Base-by-base conservation (phyloP, 2,329 filamentous ascomycete genomes). In the Arthroderma sp. region DNA sequence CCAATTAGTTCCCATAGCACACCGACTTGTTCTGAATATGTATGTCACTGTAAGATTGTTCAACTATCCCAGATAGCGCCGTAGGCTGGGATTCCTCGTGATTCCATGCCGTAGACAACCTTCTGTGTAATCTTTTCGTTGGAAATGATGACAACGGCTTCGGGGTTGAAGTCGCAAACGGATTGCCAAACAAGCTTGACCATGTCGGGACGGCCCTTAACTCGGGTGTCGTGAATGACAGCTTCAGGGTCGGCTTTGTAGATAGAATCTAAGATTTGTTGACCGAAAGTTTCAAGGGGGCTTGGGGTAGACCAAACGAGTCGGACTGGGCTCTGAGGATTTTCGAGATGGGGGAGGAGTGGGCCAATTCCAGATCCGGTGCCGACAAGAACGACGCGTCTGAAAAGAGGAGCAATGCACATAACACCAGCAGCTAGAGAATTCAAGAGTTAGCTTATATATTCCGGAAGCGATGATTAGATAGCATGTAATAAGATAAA, bases 301-400 rank as follows among this genome's bases (percentile, higher is more conserved):
- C 69, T 65, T 1, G 75, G 69, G 0, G 81, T 77, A 3, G 76
- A 78, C 83, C 83, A 87, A 39, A 86, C 69, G 6, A 87, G 73
- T 10, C 81, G 77, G 10, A 66, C 50, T 3, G 66, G 65, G 44
- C 63, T 55, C 48, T 63, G 55, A 1, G 61, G 48, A 63, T 64
- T 67, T 41, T 74, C 70, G 36, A 84, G 69, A 42, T 80, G 71
- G 2, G 77, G 78, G 8, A 85, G 65, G 44, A 78, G 74, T 0
- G 82, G 82, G 0, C 80, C 82, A 47, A 86, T 84, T 3, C 82
- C 82, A 0, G 81, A 84, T 1, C 82, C 82, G 0, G 82, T 86
- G 4, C 77, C 79, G 5, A 85, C 75, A 47, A 86, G 63, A 29
- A 86, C 70, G 47, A 83, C 64, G 22, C 72, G 73, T 47, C 70